Evolutionary conservation across 2,329 filamentous ascomycete genomes (phyloP).

Genomic region (Aureobasidium sp.): DNA sequence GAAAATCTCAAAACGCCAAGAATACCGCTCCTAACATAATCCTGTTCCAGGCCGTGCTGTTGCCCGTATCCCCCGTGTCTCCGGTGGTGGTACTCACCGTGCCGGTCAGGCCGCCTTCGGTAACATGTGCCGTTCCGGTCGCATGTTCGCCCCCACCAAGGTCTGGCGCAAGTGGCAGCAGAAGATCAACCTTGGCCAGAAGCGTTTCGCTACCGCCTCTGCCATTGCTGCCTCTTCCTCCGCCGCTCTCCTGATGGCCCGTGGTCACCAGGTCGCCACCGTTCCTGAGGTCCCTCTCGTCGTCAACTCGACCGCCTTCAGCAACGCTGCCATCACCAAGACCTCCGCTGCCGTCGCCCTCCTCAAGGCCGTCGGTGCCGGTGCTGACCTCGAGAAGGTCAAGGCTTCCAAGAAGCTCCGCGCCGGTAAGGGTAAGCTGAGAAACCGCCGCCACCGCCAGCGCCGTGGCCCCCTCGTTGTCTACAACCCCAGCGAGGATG

Average conservation of each 20-base stretch:
- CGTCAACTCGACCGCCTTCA: slow-evolving; percentile 83
- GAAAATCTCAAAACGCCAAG: slow-evolving; percentile 14
- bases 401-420: slow-evolving; percentile 94
- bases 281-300: slow-evolving; percentile 97
- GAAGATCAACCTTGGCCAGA: slow-evolving; percentile 99
- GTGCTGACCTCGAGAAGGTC: slow-evolving; percentile 88
- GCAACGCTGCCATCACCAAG: slow-evolving; percentile 72
- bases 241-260: slow-evolving; percentile 88
- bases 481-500: slow-evolving; percentile 92
- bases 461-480: slow-evolving; percentile 96
- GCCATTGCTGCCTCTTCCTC: slow-evolving; percentile 94
- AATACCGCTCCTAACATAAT: slow-evolving; percentile 15
- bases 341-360: slow-evolving; percentile 81
- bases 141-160: slow-evolving; percentile 99
- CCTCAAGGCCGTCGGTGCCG: slow-evolving; percentile 84
- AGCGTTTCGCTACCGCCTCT: slow-evolving; percentile 97
- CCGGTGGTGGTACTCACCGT: slow-evolving; percentile 99
- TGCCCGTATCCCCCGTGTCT: slow-evolving; percentile 99
- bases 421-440: slow-evolving; percentile 97
- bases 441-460: slow-evolving; percentile 93
- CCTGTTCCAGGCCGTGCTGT: slow-evolving; percentile 78
- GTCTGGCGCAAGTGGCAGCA: slow-evolving; percentile 99
- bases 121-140: slow-evolving; percentile 99
- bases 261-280: slow-evolving; percentile 88
- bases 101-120: slow-evolving; percentile 99